Base-by-base conservation (phyloP, 257 asterid species). In the Plantago elongata region DNA sequence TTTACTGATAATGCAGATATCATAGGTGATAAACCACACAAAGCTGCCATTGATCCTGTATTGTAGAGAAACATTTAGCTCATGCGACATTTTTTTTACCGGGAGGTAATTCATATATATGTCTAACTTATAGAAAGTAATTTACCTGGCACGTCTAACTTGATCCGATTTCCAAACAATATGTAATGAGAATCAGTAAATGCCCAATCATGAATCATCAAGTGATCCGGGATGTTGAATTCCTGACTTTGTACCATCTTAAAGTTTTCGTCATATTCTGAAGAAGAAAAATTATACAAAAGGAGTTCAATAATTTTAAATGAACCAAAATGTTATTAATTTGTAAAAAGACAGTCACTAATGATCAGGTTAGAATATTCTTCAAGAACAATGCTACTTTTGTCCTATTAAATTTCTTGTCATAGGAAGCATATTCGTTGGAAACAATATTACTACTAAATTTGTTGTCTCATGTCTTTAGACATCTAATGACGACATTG, bases 181-280 rank as follows among this genome's bases (percentile, higher is more conserved):
- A 92, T 83, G 82, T 92, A 92, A 61, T 86, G 83, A 58, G 77
- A 76, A 65, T 89, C 96, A 0, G 99, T 92, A 62, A 83, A 84
- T 18, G 99, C 99, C 97, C 99, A 92, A 74, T 92, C 99, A 54
- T 92, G 99, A 69, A 89, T 86, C 99, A 92, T 92, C 63, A 92
- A 72, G 59, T 92, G 99, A 65, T 92, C 99, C 0, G 94, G 89
- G 55, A 92, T 86, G 74, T 59, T 72, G 75, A 83, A 92, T 67
- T 89, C 97, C 69, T 81, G 86, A 73, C 89, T 84, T 67, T 83
- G 84, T 55, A 89, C 45, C 69, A 86, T 59, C 79, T 78, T 79
- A 57, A 92, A 89, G 50, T 83, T 82, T 51, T 83, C 70, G 73
- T 92, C 97, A 55, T 79, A 79, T 84, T 92, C 97, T 92, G 84